Evolutionary conservation across 179 eudicot genomes (phyloP), one percentile per base, ranked within the genome.

Genomic region (Silene vulgaris): DNA sequence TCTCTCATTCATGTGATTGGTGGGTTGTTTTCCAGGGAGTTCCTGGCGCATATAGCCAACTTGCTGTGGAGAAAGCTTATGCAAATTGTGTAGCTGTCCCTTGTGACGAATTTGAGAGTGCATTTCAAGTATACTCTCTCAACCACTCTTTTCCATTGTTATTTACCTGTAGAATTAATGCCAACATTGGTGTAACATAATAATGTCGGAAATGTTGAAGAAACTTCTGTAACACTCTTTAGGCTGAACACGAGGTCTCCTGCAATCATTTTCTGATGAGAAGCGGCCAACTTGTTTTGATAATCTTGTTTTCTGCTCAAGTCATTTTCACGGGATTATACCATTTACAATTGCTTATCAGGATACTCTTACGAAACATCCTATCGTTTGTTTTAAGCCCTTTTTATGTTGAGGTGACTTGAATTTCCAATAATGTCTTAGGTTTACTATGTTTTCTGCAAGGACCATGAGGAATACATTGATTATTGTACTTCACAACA

Each of bases 41-140:
- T 77, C 82, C 74, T 73, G 97, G 97, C 74, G 96, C 97, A 13
- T 90, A 88, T 70, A 90, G 96, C 77, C 89, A 90, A 61, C 77
- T 88, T 74, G 96, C 97, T 8, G 91, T 95, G 2, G 84, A 82
- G 56, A 90, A 73, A 79, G 97, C 95, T 0, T 91, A 88, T 76
- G 91, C 96, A 4, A 87, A 87, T 65, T 90, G 93, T 77, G 93
- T 88, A 81, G 81, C 96, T n/a, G 91, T 91, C 71, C 97, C 97
- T n/a, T 91, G 97, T 74, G 93, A 88, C 75, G 91, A 90, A 59
- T 91, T 90, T 54, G 97, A 91, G 30, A 89, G 84, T 13, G 89
- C 87, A 67, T 91, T 91, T 65, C 85, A 91, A 54, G 97, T 91
- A 73, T 77, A 80, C 75, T 30, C 37, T 76, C 7, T 73, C 69